Evolutionary conservation across 345 rosid genomes (phyloP).

Genomic region (Chamaenerion angustifolium): DNA sequence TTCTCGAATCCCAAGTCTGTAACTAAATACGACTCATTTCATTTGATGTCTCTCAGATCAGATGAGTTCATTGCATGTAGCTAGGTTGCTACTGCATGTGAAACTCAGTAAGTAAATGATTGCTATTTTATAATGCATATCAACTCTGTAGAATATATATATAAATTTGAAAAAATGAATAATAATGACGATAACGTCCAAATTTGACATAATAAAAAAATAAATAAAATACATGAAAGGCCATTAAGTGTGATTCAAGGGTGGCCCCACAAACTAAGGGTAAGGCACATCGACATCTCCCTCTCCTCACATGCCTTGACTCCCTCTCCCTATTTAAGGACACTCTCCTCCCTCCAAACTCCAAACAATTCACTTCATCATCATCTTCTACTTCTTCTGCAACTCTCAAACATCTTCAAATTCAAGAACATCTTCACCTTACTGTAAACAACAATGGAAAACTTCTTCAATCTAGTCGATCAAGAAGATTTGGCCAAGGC

Average conservation of each 20-base stretch:
- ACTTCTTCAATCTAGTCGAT: constrained; percentile 24
- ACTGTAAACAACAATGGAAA: constrained; percentile 21
- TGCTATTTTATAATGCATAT: too few species aligned
- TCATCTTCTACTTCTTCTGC: not conserved
- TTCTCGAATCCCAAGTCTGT: too few species aligned
- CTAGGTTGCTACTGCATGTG: too few species aligned
- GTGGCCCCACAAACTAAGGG: not conserved
- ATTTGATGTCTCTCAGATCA: too few species aligned
- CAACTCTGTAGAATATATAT: too few species aligned
- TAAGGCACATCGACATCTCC: constrained; percentile 1
- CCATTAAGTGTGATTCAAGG: constrained; percentile 15
- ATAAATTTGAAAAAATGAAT: too few species aligned
- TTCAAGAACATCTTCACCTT: not conserved
- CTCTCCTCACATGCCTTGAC: constrained; percentile 10
- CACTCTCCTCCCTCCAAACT: not conserved
- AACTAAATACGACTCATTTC: too few species aligned
- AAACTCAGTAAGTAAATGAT: too few species aligned
- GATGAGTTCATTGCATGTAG: too few species aligned
- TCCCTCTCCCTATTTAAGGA: constrained; percentile 20
- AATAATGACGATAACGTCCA: too few species aligned
- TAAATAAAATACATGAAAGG: constrained; percentile 1
- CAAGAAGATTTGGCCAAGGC: constrained; percentile 21
- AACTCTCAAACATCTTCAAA: not conserved
- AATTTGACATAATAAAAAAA: too few species aligned
- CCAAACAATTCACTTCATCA: constrained; percentile 6